A percentile compares a stretch with the other conserved stretches of the same genome.
These are phyloP conservation scores for Annona cherimola DNA, from an alignment of 164 flowering plant genomes.

Conservation along the genomic window DNA sequence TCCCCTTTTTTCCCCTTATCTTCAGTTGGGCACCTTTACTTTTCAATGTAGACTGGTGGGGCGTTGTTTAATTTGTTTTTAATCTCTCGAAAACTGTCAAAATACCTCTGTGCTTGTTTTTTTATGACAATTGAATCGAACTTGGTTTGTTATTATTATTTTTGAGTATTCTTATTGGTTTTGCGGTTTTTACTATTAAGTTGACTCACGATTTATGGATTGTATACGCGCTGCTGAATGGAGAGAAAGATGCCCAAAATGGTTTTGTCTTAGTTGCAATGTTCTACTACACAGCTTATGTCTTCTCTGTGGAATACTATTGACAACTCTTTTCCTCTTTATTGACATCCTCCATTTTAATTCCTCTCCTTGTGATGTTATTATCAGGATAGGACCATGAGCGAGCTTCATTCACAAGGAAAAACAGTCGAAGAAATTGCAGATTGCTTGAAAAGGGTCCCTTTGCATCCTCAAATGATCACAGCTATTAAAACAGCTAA, in stretches of 20 bases:
- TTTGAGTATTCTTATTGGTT: neutral
- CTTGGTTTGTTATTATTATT: neutral
- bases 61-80: too few relatives aligned
- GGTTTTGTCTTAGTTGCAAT: neutral
- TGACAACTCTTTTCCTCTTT: neutral
- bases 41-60: neutral
- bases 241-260: too few relatives aligned
- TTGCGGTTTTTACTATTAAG: neutral
- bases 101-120: too few relatives aligned
- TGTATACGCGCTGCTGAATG: neutral
- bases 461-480: constrained; percentile 41
- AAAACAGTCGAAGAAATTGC: constrained; percentile 56
- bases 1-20: neutral
- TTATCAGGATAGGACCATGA: constrained; percentile 53
- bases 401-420: constrained; percentile 61
- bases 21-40: neutral
- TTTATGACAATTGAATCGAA: neutral
- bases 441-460: constrained; percentile 44
- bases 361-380: neutral
- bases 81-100: too few relatives aligned
- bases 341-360: neutral
- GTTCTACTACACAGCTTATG: neutral
- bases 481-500: constrained; percentile 58
- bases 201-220: neutral
- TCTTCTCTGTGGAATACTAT: neutral